Evolutionary conservation across 2,329 filamentous ascomycete genomes (phyloP).

Genomic region (Bipolaris oryzae): DNA sequence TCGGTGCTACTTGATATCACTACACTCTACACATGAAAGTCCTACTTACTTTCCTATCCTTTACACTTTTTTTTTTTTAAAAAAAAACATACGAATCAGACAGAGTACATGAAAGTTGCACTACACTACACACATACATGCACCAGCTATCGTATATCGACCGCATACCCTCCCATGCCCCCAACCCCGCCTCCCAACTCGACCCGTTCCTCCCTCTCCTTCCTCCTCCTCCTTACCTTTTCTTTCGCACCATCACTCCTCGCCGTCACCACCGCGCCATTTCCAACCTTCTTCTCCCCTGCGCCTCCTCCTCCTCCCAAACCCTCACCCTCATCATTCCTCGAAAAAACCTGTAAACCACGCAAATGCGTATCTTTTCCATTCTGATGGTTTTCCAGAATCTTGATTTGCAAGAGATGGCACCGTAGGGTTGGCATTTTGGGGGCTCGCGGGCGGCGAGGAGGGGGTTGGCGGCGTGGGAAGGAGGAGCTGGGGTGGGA

Average conservation of each 20-base stretch:
- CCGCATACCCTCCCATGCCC: constrained; percentile 16
- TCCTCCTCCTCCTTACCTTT: neutral
- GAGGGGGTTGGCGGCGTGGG: neutral
- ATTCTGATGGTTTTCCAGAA: constrained; percentile 97
- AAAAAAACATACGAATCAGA: too few species aligned
- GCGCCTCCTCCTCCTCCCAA: neutral
- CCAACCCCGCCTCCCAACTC: constrained; percentile 17
- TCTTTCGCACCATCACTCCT: neutral
- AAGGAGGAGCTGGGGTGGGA: neutral
- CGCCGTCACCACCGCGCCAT: neutral
- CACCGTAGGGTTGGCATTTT: constrained; percentile 77
- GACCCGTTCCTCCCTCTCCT: constrained; percentile 19
- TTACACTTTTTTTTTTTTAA: too few species aligned
- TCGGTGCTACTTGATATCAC: too few species aligned
- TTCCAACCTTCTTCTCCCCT: neutral
- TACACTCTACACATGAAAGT: too few species aligned
- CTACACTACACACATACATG: too few species aligned
- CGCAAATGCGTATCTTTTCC: constrained; percentile 98
- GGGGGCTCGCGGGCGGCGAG: constrained; percentile 54
- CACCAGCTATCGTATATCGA: constrained; percentile 21
- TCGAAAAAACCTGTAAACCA: constrained; percentile 82
- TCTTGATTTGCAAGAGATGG: constrained; percentile 86
- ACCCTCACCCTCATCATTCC: constrained; percentile 43
- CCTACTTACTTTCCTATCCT: too few species aligned
- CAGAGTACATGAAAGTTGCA: too few species aligned